A percentile compares a stretch with the other conserved stretches of the same genome.
These are phyloP conservation scores for Zygoascus hellenicus DNA, from an alignment of 1,139 yeast species.

Conservation along the genomic window DNA sequence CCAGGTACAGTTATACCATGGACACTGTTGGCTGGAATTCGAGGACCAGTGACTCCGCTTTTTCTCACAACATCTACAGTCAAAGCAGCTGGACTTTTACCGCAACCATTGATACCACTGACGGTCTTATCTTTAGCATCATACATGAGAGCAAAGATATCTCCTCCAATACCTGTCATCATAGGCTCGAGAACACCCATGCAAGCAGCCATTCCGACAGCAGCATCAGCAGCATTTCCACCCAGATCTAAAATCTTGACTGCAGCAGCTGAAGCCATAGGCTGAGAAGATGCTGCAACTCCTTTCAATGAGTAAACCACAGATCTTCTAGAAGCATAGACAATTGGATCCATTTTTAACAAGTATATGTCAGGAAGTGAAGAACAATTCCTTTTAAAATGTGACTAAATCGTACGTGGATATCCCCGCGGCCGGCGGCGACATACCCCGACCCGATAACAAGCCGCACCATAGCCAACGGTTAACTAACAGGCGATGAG, in stretches of 20 bases:
- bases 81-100: slow-evolving; percentile 55
- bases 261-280: slow-evolving; percentile 74
- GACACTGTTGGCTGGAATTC: slow-evolving; percentile 45
- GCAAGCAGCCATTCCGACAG: slow-evolving; percentile 74
- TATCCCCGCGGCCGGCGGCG: too few relatives aligned
- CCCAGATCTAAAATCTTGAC: slow-evolving; percentile 58
- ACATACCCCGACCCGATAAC: too few relatives aligned
- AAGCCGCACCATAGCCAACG: too few relatives aligned
- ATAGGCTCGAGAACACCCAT: slow-evolving; percentile 68
- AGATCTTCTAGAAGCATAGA: slow-evolving; percentile 53
- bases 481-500: too few relatives aligned
- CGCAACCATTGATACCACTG: slow-evolving; percentile 71
- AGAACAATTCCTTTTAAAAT: not conserved
- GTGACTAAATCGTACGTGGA: too few relatives aligned
- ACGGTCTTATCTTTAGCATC: slow-evolving; percentile 47
- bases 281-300: slow-evolving; percentile 70
- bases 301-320: slow-evolving; percentile 74
- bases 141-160: slow-evolving; percentile 64
- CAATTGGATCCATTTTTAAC: slow-evolving; percentile 1
- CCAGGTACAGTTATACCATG: slow-evolving; percentile 71
- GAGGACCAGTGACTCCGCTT: slow-evolving; percentile 38
- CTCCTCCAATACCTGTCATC: slow-evolving; percentile 82
- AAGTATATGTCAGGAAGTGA: not conserved
- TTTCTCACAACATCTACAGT: slow-evolving; percentile 46
- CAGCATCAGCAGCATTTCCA: slow-evolving; percentile 76